phyloP scores from a whole-genome alignment of 352 stramenopile genomes.

The Globisporangium mamillatum region DNA sequence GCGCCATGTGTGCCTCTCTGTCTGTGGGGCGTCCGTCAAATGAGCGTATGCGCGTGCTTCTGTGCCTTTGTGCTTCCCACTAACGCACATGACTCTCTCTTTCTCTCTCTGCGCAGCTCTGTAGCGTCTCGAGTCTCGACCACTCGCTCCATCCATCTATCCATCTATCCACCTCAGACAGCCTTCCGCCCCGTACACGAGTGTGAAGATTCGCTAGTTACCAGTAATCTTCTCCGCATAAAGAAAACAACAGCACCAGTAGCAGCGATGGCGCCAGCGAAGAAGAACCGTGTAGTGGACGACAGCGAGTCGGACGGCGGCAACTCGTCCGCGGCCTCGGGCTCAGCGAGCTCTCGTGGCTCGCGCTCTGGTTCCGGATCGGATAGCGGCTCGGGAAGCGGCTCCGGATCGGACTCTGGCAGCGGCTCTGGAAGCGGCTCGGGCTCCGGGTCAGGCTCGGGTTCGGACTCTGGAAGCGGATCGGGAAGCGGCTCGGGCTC shows the following conservation, averaged over 20 bases:
- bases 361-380: constrained; percentile 26
- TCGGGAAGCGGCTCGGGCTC: not conserved
- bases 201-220: not conserved
- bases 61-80: not conserved
- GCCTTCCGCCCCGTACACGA: not conserved
- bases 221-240: not conserved
- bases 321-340: constrained; percentile 45
- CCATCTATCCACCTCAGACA: not conserved
- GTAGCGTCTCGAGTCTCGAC: not conserved
- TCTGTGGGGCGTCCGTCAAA: not conserved
- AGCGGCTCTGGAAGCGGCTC: constrained; percentile 31
- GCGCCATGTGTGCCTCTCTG: not conserved
- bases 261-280: constrained; percentile 25
- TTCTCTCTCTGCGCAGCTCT: not conserved
- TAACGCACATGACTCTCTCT: not conserved
- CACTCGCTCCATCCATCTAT: not conserved
- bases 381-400: constrained; percentile 25
- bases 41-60: not conserved
- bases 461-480: not conserved
- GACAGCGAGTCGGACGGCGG: constrained; percentile 68
- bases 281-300: constrained; percentile 61
- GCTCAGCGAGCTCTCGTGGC: constrained; percentile 53
- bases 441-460: constrained; percentile 21
- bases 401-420: constrained; percentile 28
- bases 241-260: not conserved